phyloP scores from a whole-genome alignment of 208 protist genomes.

The Spongospora subterranea region DNA sequence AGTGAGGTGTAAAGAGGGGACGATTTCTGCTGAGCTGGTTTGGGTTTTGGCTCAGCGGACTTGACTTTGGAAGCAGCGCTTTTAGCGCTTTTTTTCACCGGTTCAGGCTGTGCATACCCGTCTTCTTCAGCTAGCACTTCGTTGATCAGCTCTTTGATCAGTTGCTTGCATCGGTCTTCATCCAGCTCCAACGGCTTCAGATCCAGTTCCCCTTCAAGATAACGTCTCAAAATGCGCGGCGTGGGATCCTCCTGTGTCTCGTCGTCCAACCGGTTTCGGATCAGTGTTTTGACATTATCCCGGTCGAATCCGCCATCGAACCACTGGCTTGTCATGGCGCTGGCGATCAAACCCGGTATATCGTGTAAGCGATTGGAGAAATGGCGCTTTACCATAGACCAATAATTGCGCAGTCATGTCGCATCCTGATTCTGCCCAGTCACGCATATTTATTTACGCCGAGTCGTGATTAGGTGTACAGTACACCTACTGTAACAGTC shows the following conservation, averaged over 20 bases:
- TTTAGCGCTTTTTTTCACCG: background rate
- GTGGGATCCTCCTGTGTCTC: conserved; percentile 1
- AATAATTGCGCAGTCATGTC: too few relatives aligned
- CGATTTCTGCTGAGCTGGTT: background rate
- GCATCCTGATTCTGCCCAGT: too few relatives aligned
- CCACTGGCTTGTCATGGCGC: too few relatives aligned
- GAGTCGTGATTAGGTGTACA: too few relatives aligned
- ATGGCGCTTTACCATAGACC: too few relatives aligned
- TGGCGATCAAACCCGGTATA: too few relatives aligned
- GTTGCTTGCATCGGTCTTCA: background rate
- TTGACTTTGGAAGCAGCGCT: background rate
- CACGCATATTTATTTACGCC: too few relatives aligned
- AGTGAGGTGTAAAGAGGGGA: conserved; percentile 12
- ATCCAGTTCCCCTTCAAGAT: background rate
- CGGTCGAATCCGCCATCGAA: too few relatives aligned
- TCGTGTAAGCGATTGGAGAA: too few relatives aligned
- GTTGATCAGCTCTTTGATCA: conserved; percentile 17
- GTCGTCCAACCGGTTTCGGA: background rate
- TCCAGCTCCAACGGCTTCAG: conserved; percentile 8
- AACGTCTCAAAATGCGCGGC: background rate
- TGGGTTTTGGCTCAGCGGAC: background rate
- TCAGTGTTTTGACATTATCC: background rate
- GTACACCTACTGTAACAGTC: too few relatives aligned
- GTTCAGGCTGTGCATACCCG: background rate
- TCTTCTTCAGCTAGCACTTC: background rate